Base-by-base conservation (phyloP, 2,329 filamentous ascomycete species). In the Cladophialophora bantiana region DNA sequence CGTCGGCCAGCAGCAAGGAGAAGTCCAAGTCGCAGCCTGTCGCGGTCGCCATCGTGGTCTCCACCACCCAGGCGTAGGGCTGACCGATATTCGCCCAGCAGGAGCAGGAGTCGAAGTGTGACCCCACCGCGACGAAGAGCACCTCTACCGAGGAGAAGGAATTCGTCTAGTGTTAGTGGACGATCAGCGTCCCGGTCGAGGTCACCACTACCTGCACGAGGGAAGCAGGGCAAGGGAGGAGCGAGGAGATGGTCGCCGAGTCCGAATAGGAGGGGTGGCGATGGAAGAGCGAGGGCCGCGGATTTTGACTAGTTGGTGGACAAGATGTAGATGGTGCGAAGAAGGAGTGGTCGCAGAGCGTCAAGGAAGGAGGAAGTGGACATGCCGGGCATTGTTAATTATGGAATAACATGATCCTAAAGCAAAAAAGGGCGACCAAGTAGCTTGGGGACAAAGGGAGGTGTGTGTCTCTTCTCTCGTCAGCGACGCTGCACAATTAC, bases 241-340 rank as follows among this genome's bases (percentile, higher is more conserved):
- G 42, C 26, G 59, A 61, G 45, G 35, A 52, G 57, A 59, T 55
- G 58, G 38, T 70, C 67, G 31, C 59, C 59, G 12, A 69, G 68
- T 48, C 66, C 71, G 13, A 53, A 60, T 4, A 58, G 58, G 32
- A 26, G 58, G 26, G 53, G 42, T 42, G 64, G 59, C 45, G 48
- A 20, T 57, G 64, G 48, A 9, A 62, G 68, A 35, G 58, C 66
- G 20, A 61, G 64, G 26, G 68, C 68, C 9, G 68, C 65, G 10
- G 68, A 70, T 53, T 70, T 70, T 42, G 63, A 59, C 45, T 50
- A 50, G 45, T n/a, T 67, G 55, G 64, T 53, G 38, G 15, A 32
- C 15, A 7, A 7, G n/a, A 26, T 20, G 26, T 13, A 34, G 5
- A 48, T 34, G 42, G 26, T 20, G n/a, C 45, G 20, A 34, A 20